Conservation (phyloP, 345 rosid genomes). For the Citrus sp. region DNA sequence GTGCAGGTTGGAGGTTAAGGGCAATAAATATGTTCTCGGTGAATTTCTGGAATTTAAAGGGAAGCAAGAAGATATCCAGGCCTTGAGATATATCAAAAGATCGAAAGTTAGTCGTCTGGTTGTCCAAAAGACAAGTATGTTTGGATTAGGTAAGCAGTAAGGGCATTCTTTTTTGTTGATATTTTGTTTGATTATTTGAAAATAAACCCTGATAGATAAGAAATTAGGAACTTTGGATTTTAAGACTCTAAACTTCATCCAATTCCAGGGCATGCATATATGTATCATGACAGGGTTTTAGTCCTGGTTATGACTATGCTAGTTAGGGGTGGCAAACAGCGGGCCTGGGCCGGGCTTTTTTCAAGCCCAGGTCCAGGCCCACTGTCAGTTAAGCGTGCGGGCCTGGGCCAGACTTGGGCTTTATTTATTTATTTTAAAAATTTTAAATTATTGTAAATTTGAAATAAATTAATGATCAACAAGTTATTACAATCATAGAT, state of each 20-base stretch:
- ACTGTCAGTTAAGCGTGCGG: too few relatives aligned
- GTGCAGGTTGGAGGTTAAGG: conserved; percentile 81
- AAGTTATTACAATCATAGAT: too few relatives aligned
- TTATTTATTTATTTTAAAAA: too few relatives aligned
- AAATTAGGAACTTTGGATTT: background rate
- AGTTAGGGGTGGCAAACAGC: too few relatives aligned
- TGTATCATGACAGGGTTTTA: background rate
- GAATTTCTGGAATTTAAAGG: conserved; percentile 89
- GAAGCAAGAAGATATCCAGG: conserved; percentile 61
- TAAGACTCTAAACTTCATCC: background rate
- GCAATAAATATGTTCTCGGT: conserved; percentile 68
- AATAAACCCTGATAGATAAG: background rate
- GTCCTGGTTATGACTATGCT: background rate
- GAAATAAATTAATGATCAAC: too few relatives aligned
- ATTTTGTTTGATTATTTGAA: background rate
- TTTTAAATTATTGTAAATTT: too few relatives aligned
- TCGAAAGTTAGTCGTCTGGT: conserved; percentile 63
- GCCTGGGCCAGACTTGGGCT: too few relatives aligned
- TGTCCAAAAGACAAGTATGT: conserved; percentile 83
- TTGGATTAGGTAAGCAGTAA: conserved; percentile 71
- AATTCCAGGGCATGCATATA: background rate
- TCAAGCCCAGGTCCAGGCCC: too few relatives aligned
- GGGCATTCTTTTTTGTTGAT: background rate
- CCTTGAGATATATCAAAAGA: conserved; percentile 66
- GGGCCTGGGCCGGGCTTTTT: too few relatives aligned